Evolutionary conservation across 345 rosid genomes (phyloP).

Genomic region (Citrus sinensis): DNA sequence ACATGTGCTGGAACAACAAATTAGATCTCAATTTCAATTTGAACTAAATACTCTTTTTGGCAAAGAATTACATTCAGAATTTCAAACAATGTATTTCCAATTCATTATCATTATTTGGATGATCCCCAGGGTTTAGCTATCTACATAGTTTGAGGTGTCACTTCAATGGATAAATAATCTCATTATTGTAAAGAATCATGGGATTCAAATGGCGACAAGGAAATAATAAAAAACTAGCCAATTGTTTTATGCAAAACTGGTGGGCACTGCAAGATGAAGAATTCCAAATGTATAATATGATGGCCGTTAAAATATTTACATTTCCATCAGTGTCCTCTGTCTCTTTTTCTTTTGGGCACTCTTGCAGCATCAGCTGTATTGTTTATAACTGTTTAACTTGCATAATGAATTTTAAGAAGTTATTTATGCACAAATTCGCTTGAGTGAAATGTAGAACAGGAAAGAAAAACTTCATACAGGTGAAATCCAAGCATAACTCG

Average conservation of each 20-base stretch:
- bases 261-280: background rate
- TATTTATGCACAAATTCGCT: background rate
- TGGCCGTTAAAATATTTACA: background rate
- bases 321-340: background rate
- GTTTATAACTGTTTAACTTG: background rate
- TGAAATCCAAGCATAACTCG: conserved; percentile 3
- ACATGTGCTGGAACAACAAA: background rate
- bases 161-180: background rate
- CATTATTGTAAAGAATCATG: background rate
- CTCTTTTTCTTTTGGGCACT: background rate
- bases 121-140: background rate
- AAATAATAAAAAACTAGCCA: background rate
- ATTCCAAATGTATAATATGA: background rate
- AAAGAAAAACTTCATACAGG: background rate
- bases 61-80: background rate
- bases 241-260: background rate
- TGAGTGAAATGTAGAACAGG: background rate
- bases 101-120: background rate
- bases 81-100: background rate
- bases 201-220: background rate
- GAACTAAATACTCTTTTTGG: background rate
- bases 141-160: background rate
- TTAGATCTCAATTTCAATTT: background rate
- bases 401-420: background rate
- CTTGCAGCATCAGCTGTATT: background rate